Evolutionary conservation across 306 rosid species (phyloP), one percentile per base, ranked within the genome.

Genomic region (Begonia peltatifolia): DNA sequence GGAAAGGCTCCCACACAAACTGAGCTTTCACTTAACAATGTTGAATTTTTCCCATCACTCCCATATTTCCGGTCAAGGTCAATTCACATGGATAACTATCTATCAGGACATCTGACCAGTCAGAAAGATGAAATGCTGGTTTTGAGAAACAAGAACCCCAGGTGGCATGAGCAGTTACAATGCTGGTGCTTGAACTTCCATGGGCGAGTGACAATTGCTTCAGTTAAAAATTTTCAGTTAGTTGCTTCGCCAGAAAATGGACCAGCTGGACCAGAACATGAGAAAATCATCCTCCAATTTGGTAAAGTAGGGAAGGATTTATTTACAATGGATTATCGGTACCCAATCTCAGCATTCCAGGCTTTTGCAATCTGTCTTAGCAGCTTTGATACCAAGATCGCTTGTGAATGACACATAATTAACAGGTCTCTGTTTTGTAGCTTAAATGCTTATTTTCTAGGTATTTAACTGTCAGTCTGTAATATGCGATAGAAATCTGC

Each of bases 101-200:
- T 46, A 42, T 78, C 79, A 9, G 83, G 75, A 61, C 76, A 78
- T 5, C 52, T 75, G 53, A 74, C 52, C 14, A 65, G 66, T 60
- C 72, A 64, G 63, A 70, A 67, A 55, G 83, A 78, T 50, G 83
- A 73, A 59, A 42, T 63, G 58, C 66, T 82, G 20, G 82, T 78
- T 59, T 65, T 82, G 66, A 78, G 68, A 63, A 82, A 82, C 76
- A 82, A 82, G 75, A 58, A 82, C 58, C 90, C 90, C 20, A 60
- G 90, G 67, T 82, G 90, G 90, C 90, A 82, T 12, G 90, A 78
- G 66, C 85, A 76, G 78, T 82, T 82, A 30, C 85, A 78, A 53
- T 82, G 90, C 75, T 82, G 90, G 90, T 82, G 90, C 70, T 56
- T 82, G 57, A 82, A 82, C 69, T 82, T 82, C 56, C 90, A 78